Percentiles rank a stretch among this genome's conserved stretches.
Conservation (phyloP, 305 asterid genomes). For the Fraxinus ornus region DNA sequence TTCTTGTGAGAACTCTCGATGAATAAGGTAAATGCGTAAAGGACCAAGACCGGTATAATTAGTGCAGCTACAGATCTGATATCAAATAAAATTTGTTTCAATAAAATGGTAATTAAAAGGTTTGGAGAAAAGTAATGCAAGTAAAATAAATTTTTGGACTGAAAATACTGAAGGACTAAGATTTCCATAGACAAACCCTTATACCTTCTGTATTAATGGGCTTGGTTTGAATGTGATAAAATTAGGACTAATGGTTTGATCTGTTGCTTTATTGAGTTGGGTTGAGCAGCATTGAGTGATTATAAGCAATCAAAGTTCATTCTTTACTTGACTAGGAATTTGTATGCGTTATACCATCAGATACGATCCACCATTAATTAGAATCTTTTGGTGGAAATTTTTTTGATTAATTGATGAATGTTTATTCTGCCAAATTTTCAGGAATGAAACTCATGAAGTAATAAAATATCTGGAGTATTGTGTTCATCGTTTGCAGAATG, state of each 20-base stretch:
- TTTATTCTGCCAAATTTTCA: constrained; percentile 34
- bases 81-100: background rate
- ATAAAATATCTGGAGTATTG: constrained; percentile 91
- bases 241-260: constrained; percentile 13
- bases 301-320: constrained; percentile 12
- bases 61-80: constrained; percentile 12
- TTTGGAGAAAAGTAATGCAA: background rate
- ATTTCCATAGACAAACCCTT: background rate
- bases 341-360: background rate
- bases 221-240: constrained; percentile 19
- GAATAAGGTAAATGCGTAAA: constrained; percentile 16
- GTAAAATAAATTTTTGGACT: background rate
- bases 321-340: constrained; percentile 7
- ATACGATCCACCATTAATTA: constrained; percentile 11
- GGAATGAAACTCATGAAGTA: constrained; percentile 99
- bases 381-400: constrained; percentile 12
- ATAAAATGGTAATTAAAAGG: background rate
- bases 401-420: constrained; percentile 11
- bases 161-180: background rate
- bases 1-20: background rate
- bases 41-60: background rate
- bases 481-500: constrained; percentile 90
- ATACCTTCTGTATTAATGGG: constrained; percentile 5
- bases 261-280: background rate
- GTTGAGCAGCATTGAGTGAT: constrained; percentile 17